Evolutionary conservation across 148 eudicot genomes (phyloP).

Genomic region (Rhododendron vialii): DNA sequence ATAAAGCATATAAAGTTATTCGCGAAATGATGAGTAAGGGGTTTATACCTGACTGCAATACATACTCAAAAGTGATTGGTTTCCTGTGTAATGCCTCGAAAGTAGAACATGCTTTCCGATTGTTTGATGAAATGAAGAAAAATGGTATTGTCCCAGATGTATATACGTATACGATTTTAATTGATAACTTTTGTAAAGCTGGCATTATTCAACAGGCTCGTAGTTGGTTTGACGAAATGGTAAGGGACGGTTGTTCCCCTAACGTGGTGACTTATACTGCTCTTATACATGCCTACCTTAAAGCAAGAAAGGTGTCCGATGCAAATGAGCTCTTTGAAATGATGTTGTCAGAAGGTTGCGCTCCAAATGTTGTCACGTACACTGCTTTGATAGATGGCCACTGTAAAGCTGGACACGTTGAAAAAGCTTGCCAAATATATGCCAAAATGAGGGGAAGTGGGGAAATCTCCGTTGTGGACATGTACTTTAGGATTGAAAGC

Average conservation of each 20-base stretch:
- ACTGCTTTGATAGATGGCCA: constrained; percentile 62
- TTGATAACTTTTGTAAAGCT: constrained; percentile 88
- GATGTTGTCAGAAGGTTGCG: constrained; percentile 47
- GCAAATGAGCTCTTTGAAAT: constrained; percentile 64
- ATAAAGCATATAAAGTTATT: constrained; percentile 65
- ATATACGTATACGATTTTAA: constrained; percentile 77
- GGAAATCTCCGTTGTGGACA: constrained; percentile 37
- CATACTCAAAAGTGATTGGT: constrained; percentile 80
- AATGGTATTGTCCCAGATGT: constrained; percentile 78
- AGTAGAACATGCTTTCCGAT: constrained; percentile 67
- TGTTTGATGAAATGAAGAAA: constrained; percentile 82
- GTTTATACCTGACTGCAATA: constrained; percentile 73
- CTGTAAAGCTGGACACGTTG: constrained; percentile 55
- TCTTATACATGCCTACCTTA: constrained; percentile 84
- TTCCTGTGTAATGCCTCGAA: constrained; percentile 66
- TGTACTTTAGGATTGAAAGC: constrained; percentile 40
- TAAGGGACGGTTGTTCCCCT: constrained; percentile 61
- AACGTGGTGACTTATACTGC: constrained; percentile 93
- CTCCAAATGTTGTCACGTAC: constrained; percentile 60
- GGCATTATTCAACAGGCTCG: constrained; percentile 88
- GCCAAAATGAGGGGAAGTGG: constrained; percentile 54
- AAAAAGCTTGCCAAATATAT: constrained; percentile 63
- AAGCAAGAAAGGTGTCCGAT: constrained; percentile 40
- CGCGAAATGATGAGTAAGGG: constrained; percentile 79
- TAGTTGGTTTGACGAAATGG: constrained; percentile 80